Evolutionary conservation across 179 eudicot species (phyloP).

Genomic region (Nepenthes alata): DNA sequence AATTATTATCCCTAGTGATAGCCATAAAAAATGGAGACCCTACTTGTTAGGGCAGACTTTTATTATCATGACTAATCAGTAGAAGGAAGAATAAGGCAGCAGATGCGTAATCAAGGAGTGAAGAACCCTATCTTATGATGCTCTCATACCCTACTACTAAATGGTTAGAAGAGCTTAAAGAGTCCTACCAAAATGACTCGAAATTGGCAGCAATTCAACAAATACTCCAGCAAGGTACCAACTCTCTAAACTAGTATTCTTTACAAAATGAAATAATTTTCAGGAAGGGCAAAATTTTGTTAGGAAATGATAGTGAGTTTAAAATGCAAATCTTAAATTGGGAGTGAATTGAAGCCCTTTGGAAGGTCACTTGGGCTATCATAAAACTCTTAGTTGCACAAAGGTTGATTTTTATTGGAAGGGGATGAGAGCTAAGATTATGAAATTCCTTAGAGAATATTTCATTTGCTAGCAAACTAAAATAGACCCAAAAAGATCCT

Average conservation of each 20-base stretch:
- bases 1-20: neutral
- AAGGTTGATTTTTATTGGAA: neutral
- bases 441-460: neutral
- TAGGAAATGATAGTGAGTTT: too few species aligned
- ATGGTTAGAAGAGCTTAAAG: neutral
- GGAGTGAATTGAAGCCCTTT: neutral
- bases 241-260: too few species aligned
- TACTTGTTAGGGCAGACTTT: neutral
- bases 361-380: neutral
- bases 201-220: too few species aligned
- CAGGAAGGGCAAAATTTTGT: too few species aligned
- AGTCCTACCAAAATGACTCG: neutral
- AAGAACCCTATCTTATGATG: neutral
- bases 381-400: neutral
- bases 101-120: neutral
- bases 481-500: neutral
- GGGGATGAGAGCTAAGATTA: neutral
- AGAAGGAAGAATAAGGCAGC: neutral
- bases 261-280: neutral
- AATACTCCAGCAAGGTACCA: too few species aligned
- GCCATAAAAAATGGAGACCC: neutral
- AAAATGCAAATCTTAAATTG: neutral
- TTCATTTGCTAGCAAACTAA: neutral
- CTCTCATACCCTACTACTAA: neutral
- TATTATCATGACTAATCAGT: neutral